A percentile compares a stretch with the other conserved stretches of the same genome.
These are phyloP conservation scores for Candida boleticola DNA, from an alignment of 805 yeast species.

Conservation along the genomic window DNA sequence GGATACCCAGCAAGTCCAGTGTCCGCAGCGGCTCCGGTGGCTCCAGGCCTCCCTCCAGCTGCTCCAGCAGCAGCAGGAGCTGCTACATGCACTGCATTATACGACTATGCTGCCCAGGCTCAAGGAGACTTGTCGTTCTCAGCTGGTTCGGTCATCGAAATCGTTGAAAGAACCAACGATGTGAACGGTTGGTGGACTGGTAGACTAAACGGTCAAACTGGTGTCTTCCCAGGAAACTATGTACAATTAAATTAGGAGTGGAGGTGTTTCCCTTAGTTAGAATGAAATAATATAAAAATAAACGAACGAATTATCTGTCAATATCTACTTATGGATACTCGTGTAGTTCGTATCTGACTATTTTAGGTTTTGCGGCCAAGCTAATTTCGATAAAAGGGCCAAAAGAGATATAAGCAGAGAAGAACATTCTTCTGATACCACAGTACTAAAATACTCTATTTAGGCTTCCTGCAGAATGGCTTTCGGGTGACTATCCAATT, in stretches of 20 bases:
- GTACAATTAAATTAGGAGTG: slow-evolving; percentile 60
- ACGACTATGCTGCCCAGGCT: slow-evolving; percentile 91
- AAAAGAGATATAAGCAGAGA: too few species aligned
- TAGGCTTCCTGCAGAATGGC: too few species aligned
- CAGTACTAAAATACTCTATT: too few species aligned
- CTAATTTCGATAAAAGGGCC: too few species aligned
- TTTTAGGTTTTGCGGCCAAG: too few species aligned
- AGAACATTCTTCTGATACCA: too few species aligned
- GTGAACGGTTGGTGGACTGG: slow-evolving; percentile 99
- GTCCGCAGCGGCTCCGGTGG: slow-evolving; percentile 35
- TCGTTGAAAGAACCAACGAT: slow-evolving; percentile 79
- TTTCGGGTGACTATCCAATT: too few species aligned
- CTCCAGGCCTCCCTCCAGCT: slow-evolving; percentile 17
- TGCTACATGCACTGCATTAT: slow-evolving; percentile 82
- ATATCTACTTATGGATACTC: too few species aligned
- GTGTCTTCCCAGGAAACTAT: slow-evolving; percentile 95
- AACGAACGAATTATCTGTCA: too few species aligned
- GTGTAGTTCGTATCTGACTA: too few species aligned
- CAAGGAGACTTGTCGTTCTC: slow-evolving; percentile 85
- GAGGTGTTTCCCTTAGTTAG: not conserved
- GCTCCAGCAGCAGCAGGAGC: slow-evolving; percentile 35
- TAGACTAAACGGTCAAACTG: slow-evolving; percentile 73
- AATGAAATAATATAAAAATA: too few species aligned
- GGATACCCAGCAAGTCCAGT: slow-evolving; percentile 12
- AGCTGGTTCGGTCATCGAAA: slow-evolving; percentile 84